Conservation (phyloP, 2,329 filamentous ascomycete genomes). For the Tolypocladium cylindrosporum region DNA sequence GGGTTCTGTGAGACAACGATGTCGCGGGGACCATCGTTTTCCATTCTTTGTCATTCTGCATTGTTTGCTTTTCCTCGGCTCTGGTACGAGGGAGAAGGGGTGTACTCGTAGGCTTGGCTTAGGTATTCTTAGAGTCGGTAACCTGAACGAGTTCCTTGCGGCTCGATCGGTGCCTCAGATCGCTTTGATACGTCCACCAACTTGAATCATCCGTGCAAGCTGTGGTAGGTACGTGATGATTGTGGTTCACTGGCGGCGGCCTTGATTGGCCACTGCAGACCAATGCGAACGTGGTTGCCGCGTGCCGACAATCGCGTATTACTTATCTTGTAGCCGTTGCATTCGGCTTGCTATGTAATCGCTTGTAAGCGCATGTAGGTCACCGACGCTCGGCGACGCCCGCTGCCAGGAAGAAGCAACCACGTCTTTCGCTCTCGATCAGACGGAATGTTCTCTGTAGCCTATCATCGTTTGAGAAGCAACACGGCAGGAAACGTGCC, state of each 20-base stretch:
- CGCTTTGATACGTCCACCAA: background rate
- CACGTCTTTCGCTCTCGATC: background rate
- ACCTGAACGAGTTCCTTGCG: background rate
- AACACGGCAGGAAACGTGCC: background rate
- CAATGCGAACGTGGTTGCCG: background rate
- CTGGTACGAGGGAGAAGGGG: too few species aligned
- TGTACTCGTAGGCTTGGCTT: background rate
- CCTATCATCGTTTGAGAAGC: background rate
- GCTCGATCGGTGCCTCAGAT: background rate
- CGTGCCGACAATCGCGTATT: background rate
- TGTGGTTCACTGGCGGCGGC: background rate
- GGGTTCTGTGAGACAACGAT: background rate
- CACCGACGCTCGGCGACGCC: background rate
- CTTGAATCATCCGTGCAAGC: background rate
- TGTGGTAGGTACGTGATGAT: background rate
- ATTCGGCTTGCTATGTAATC: background rate
- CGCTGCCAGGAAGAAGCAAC: background rate
- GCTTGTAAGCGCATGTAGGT: background rate
- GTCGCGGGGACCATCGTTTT: background rate
- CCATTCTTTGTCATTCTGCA: background rate
- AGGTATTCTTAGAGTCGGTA: background rate
- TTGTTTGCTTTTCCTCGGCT: background rate
- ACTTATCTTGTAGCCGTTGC: background rate
- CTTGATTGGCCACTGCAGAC: background rate
- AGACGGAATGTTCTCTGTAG: background rate